A percentile compares a stretch with the other conserved stretches of the same genome.
Evolutionary conservation across 768 basidiomycete genomes (phyloP).

Genomic region (Auriscalpium vulgare): DNA sequence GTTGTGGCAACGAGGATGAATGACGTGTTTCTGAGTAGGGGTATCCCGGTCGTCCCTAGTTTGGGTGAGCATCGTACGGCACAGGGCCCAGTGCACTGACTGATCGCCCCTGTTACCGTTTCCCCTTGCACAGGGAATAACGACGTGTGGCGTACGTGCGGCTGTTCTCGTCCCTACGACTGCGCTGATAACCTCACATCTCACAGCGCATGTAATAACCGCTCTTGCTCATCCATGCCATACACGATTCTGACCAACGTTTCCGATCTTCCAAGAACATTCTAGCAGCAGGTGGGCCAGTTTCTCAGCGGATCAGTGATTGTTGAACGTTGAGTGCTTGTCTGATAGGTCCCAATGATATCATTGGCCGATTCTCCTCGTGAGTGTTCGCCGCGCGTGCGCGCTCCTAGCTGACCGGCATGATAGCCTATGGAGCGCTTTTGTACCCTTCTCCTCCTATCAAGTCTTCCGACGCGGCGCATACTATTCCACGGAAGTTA

Average conservation of each 20-base stretch:
- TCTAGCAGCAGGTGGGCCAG: conserved; percentile 45
- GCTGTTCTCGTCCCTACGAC: neutral
- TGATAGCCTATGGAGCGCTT: conserved; percentile 67
- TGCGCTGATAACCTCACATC: conserved; percentile 10
- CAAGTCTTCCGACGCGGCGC: conserved; percentile 86
- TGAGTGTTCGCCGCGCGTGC: conserved; percentile 27
- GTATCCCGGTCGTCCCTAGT: conserved; percentile 75
- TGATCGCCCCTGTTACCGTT: neutral
- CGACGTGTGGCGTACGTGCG: conserved; percentile 76
- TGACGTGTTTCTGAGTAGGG: conserved; percentile 56
- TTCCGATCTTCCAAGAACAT: conserved; percentile 41
- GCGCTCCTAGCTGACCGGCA: neutral
- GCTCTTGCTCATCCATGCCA: neutral
- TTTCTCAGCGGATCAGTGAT: neutral
- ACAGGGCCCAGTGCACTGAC: neutral
- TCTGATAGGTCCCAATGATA: conserved; percentile 52
- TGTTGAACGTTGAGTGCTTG: neutral
- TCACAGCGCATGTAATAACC: conserved; percentile 48
- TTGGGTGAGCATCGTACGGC: conserved; percentile 41
- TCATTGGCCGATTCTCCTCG: conserved; percentile 63
- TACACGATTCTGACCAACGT: conserved; percentile 7
- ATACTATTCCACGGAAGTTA: conserved; percentile 75
- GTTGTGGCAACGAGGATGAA: conserved; percentile 62
- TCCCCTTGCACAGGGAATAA: conserved; percentile 61
- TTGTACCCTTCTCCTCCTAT: conserved; percentile 71